Percentiles rank a stretch among this genome's conserved stretches.
Evolutionary conservation across 1,284 basidiomycete species (phyloP).

Genomic region (Trametes pubescens): DNA sequence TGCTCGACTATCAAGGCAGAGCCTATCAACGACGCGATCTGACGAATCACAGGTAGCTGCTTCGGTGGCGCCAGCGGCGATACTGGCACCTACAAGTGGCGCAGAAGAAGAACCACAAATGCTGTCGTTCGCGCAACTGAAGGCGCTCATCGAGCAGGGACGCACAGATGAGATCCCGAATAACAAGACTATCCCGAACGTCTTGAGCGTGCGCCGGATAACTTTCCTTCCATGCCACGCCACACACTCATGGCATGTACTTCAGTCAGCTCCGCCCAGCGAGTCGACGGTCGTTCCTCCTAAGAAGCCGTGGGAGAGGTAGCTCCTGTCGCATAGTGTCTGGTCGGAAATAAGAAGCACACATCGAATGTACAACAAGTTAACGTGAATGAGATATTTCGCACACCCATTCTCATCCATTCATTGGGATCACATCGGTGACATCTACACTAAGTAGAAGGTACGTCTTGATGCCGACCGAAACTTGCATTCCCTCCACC

Average conservation of each 20-base stretch:
- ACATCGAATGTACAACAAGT: neutral
- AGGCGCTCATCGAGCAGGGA: slow-evolving; percentile 73
- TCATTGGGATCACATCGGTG: too few species aligned
- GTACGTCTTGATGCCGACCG: too few species aligned
- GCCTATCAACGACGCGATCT: neutral
- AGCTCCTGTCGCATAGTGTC: slow-evolving; percentile 2
- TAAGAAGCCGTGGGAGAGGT: slow-evolving; percentile 74
- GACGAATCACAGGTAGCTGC: neutral
- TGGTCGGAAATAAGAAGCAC: neutral
- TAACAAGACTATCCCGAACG: slow-evolving; percentile 72
- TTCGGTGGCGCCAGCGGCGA: neutral
- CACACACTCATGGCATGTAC: slow-evolving; percentile 2
- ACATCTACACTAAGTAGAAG: too few species aligned
- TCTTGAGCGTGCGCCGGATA: slow-evolving; percentile 59
- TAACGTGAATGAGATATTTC: neutral
- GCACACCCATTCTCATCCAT: too few species aligned
- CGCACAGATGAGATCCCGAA: slow-evolving; percentile 78
- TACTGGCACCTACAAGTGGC: neutral
- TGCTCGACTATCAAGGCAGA: slow-evolving; percentile 18
- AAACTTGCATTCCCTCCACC: too few species aligned
- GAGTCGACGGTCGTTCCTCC: slow-evolving; percentile 54
- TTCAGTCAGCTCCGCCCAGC: slow-evolving; percentile 62
- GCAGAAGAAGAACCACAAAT: slow-evolving; percentile 47
- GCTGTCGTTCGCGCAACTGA: slow-evolving; percentile 71
- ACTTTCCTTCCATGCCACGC: neutral